phyloP scores from a whole-genome alignment of 306 rosid genomes.

The Prunus mume region DNA sequence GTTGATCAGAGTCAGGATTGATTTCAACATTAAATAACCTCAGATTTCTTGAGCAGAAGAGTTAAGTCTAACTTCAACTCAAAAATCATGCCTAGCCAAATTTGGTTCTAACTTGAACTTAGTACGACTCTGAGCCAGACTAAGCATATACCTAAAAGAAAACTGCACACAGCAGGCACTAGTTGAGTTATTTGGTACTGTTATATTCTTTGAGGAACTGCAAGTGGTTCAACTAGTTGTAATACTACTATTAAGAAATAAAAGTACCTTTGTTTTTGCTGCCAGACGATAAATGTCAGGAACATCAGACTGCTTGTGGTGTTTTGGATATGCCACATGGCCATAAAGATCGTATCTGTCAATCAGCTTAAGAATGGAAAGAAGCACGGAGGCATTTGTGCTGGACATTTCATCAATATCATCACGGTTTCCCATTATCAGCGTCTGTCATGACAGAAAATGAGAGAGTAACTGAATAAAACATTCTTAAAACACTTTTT shows the following conservation, averaged over 20 bases:
- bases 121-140: neutral
- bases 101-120: neutral
- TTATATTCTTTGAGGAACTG: neutral
- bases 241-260: neutral
- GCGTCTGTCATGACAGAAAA: conserved; percentile 37
- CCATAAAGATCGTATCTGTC: conserved; percentile 62
- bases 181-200: neutral
- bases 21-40: neutral
- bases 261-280: conserved; percentile 55
- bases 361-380: conserved; percentile 53
- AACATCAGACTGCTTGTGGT: conserved; percentile 61
- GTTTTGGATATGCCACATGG: conserved; percentile 64
- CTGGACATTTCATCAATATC: conserved; percentile 55
- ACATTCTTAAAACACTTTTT: neutral
- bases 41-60: neutral
- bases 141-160: neutral
- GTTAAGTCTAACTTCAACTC: neutral
- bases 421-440: conserved; percentile 65
- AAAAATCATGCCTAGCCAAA: conserved; percentile 4
- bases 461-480: neutral
- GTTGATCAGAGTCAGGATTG: neutral
- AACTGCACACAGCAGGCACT: neutral
- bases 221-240: neutral
- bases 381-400: conserved; percentile 57
- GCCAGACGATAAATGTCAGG: conserved; percentile 62